A percentile compares a stretch with the other conserved stretches of the same genome.
These are phyloP conservation scores for Xenoacremonium recifei DNA, from an alignment of 2,329 filamentous ascomycete genomes.

Conservation along the genomic window DNA sequence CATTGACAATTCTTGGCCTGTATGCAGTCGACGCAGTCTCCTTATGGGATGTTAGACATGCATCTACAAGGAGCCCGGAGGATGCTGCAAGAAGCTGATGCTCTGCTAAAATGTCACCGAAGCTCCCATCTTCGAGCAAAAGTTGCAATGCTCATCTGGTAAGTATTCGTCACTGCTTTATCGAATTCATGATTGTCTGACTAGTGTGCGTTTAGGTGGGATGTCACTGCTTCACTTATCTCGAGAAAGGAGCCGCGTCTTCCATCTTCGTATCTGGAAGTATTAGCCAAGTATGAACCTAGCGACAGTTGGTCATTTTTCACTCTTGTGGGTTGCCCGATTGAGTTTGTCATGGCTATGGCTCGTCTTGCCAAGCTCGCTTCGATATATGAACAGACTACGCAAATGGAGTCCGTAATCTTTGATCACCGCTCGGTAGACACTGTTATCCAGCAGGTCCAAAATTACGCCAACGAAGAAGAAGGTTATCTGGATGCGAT, in stretches of 20 bases:
- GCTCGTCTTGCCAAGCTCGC: slow-evolving; percentile 2
- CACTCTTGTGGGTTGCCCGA: slow-evolving; percentile 4
- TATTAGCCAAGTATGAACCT: slow-evolving; percentile 1
- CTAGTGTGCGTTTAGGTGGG: slow-evolving; percentile 1
- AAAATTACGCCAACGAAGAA: slow-evolving; percentile 4
- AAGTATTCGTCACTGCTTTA: background rate
- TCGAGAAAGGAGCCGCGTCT: slow-evolving; percentile 6
- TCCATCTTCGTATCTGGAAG: slow-evolving; percentile 2
- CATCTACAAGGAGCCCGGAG: slow-evolving; percentile 3
- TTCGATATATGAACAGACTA: slow-evolving; percentile 1
- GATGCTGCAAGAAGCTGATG: background rate
- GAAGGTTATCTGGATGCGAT: background rate
- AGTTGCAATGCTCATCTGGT: slow-evolving; percentile 6
- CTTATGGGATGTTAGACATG: slow-evolving; percentile 7
- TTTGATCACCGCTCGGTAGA: slow-evolving; percentile 3
- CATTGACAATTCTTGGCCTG: too few relatives aligned
- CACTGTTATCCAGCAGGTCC: slow-evolving; percentile 2
- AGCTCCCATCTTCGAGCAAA: slow-evolving; percentile 3
- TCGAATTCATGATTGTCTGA: too few relatives aligned
- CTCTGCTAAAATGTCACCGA: slow-evolving; percentile 1
- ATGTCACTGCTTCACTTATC: slow-evolving; percentile 6
- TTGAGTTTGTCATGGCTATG: slow-evolving; percentile 2
- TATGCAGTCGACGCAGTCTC: slow-evolving; percentile 5
- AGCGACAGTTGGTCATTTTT: slow-evolving; percentile 6
- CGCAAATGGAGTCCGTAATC: slow-evolving; percentile 3